phyloP scores from a whole-genome alignment of 768 basidiomycete species.

The Leccinum sublutescens region DNA sequence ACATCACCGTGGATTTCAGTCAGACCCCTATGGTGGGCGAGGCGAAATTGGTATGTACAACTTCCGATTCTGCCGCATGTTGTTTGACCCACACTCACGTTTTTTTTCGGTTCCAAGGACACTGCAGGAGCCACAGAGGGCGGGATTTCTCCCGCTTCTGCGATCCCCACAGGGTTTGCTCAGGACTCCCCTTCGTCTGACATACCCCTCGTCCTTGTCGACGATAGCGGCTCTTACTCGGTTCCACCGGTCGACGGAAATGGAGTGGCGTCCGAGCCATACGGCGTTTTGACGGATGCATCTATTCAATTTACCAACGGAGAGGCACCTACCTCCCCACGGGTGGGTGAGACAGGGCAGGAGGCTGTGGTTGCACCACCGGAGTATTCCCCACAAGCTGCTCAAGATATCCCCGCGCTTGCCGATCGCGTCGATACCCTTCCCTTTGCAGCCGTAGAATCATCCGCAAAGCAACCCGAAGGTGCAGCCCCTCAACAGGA shows the following conservation, averaged over 20 bases:
- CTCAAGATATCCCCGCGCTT: background rate
- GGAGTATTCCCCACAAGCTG: background rate
- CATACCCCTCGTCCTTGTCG: constrained; percentile 35
- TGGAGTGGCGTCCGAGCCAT: constrained; percentile 6
- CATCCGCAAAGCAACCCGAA: background rate
- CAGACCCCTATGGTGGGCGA: constrained; percentile 32
- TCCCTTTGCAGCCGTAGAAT: background rate
- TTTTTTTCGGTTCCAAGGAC: constrained; percentile 13
- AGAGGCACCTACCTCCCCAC: constrained; percentile 1
- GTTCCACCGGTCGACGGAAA: constrained; percentile 11
- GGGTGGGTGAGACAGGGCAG: constrained; percentile 1
- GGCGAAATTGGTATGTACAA: constrained; percentile 15
- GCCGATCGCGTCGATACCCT: background rate
- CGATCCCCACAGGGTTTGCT: background rate
- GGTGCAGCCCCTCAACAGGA: background rate
- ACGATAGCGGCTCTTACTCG: constrained; percentile 29
- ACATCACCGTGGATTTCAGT: constrained; percentile 15
- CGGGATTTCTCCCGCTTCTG: constrained; percentile 4
- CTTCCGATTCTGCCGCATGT: background rate
- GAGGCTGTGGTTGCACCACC: background rate
- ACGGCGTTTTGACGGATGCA: constrained; percentile 22
- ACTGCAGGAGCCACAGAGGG: constrained; percentile 24
- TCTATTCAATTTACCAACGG: constrained; percentile 8
- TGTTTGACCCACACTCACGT: background rate
- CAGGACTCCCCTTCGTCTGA: constrained; percentile 14